These are phyloP conservation scores for Amanita rubescens DNA, from an alignment of 768 basidiomycete genomes.

Conservation along the genomic window DNA sequence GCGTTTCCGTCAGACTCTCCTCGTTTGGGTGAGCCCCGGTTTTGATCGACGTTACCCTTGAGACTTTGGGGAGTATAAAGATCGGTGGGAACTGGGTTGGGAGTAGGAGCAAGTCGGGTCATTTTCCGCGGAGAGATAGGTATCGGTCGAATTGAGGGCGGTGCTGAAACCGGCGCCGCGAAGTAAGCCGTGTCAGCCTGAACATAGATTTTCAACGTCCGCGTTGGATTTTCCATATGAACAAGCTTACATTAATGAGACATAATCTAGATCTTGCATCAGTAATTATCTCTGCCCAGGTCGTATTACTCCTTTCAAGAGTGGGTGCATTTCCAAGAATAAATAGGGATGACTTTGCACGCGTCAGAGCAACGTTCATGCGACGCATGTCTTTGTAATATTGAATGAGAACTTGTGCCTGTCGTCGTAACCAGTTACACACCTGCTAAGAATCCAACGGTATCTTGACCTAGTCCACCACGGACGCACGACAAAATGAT, in stretches of 20 bases:
- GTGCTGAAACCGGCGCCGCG: constrained; percentile 12
- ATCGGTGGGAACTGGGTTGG: constrained; percentile 21
- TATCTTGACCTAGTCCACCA: constrained; percentile 76
- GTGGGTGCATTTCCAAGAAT: constrained; percentile 89
- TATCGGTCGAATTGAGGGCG: constrained; percentile 8
- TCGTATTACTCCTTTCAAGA: constrained; percentile 75
- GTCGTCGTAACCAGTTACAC: constrained; percentile 5
- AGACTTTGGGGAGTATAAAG: constrained; percentile 32
- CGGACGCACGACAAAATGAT: constrained; percentile 97
- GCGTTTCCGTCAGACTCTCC: not conserved
- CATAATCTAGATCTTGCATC: constrained; percentile 65
- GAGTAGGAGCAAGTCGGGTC: constrained; percentile 12
- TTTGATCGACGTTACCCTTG: constrained; percentile 10
- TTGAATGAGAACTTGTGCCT: constrained; percentile 4
- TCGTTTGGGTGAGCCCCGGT: not conserved
- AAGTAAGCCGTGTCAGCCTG: constrained; percentile 31
- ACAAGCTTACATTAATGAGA: constrained; percentile 51
- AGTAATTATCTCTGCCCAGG: constrained; percentile 70
- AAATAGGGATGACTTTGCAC: constrained; percentile 90
- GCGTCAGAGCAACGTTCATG: constrained; percentile 99
- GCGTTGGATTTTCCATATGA: not conserved
- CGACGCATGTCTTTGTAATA: constrained; percentile 57
- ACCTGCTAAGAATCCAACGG: constrained; percentile 88
- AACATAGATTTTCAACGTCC: not conserved
- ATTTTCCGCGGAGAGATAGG: constrained; percentile 6